A percentile compares a stretch with the other conserved stretches of the same genome.
Evolutionary conservation across 129 eudicot species (phyloP).

Genomic region (Gnaphalium uliginosum): DNA sequence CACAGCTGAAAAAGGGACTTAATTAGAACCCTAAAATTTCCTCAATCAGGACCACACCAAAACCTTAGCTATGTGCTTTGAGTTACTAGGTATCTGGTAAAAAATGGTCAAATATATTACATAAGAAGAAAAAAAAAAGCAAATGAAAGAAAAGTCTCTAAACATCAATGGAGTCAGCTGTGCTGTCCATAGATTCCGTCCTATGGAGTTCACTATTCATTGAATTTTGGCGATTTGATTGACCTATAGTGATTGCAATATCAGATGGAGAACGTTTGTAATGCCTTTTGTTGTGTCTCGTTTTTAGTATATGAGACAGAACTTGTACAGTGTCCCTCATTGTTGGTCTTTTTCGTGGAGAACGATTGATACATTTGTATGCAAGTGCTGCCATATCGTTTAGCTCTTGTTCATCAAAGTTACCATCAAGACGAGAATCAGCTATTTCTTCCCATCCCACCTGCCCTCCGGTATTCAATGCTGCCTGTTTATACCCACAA

Average conservation of each 20-base stretch:
- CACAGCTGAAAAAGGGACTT: slow-evolving; percentile 25
- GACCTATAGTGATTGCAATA: slow-evolving; percentile 43
- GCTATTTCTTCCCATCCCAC: slow-evolving; percentile 91
- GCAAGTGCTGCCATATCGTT: slow-evolving; percentile 83
- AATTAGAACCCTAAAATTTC: slow-evolving; percentile 21
- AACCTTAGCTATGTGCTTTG: slow-evolving; percentile 29
- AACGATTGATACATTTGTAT: slow-evolving; percentile 69
- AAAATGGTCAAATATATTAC: slow-evolving; percentile 34
- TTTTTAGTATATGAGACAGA: slow-evolving; percentile 57
- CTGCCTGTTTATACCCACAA: slow-evolving; percentile 54
- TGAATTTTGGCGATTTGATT: slow-evolving; percentile 41
- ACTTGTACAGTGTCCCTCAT: slow-evolving; percentile 85
- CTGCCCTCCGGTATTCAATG: slow-evolving; percentile 76
- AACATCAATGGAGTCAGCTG: slow-evolving; percentile 58
- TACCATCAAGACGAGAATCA: slow-evolving; percentile 78
- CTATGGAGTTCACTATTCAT: slow-evolving; percentile 46
- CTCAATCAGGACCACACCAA: slow-evolving; percentile 30
- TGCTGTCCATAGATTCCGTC: slow-evolving; percentile 71
- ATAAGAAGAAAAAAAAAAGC: neutral
- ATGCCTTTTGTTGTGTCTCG: slow-evolving; percentile 49
- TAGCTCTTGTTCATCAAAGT: slow-evolving; percentile 65
- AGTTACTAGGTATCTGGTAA: slow-evolving; percentile 33
- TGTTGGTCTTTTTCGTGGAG: slow-evolving; percentile 69
- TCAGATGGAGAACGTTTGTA: slow-evolving; percentile 49
- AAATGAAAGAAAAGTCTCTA: slow-evolving; percentile 20